Evolutionary conservation across 1,284 basidiomycete genomes (phyloP), one percentile per base, ranked within the genome.

Genomic region (Volvariella volvacea): DNA sequence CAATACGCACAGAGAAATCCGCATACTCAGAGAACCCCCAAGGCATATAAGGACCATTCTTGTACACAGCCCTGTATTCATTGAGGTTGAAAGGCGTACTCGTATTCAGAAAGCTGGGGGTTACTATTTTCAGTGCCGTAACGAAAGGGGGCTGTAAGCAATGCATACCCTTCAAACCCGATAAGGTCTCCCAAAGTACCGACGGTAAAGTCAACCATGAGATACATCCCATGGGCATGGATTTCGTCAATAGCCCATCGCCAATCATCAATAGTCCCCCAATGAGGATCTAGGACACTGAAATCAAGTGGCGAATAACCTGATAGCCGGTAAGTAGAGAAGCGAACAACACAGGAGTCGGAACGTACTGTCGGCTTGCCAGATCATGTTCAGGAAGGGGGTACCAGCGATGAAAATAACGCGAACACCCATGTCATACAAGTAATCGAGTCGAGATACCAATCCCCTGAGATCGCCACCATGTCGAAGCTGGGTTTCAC

Each of bases 271-370:
- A 92, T 67, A 9, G 74, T 88, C 32, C 92, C 92, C 78, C 85
- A 94, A 58, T 95, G 92, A 33, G 92, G 92, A 62, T 95, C 92
- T 32, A 92, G 67, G 6, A 92, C 78, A 37, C 81, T 83, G 54
- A 94, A 92, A 61, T 95, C 92, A 50, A 95, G 73, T 7, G 91
- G 88, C 20, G 92, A 95, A 61, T 94, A 95, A 64, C 89, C 89
- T 91, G 47, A 8, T 47, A 14, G 10, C 37, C 48, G 30, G 4
- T 30, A 15, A 44, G 39, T 22, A 46, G 46, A 25, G 36, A 45
- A 41, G 33, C 51, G 38, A 47, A 19, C 17, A 4, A 36, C n/a
- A n/a, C 9, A n/a, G n/a, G 30, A n/a, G 19, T 36, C 20, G 46
- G 44, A 43, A 75, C 87, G 59, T 50, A 90, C 89, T 91, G 76